A percentile compares a stretch with the other conserved stretches of the same genome.
These are phyloP conservation scores for Wallacemonas sp. DNA, from an alignment of 208 protist genomes.

Conservation along the genomic window DNA sequence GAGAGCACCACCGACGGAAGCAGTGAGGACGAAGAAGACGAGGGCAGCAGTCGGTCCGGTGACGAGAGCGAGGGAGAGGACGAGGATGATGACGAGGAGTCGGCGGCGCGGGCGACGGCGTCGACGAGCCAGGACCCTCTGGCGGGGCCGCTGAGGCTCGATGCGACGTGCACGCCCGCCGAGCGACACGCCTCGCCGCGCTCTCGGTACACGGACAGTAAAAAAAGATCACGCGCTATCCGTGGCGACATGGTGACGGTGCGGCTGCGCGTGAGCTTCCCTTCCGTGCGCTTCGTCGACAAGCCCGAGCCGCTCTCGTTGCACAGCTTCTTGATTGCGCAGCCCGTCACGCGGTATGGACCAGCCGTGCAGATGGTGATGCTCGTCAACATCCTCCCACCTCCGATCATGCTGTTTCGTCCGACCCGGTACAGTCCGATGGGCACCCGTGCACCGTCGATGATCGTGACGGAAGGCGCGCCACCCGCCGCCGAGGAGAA, in stretches of 20 bases:
- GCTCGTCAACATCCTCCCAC: conserved; percentile 6
- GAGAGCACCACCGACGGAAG: not conserved
- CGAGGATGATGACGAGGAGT: not conserved
- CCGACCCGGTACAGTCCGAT: not conserved
- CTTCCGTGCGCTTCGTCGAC: conserved; percentile 16
- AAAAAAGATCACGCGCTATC: too few species aligned
- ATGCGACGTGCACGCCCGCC: too few species aligned
- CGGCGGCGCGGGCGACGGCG: too few species aligned
- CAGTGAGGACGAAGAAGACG: not conserved
- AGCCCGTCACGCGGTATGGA: conserved; percentile 21
- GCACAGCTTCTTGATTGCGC: conserved; percentile 23
- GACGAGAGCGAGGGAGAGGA: too few species aligned
- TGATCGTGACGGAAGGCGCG: too few species aligned
- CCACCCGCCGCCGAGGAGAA: too few species aligned
- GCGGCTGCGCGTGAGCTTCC: conserved; percentile 14
- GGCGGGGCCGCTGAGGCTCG: too few species aligned
- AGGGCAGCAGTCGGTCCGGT: too few species aligned
- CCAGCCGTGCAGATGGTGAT: conserved; percentile 18
- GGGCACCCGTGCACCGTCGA: too few species aligned
- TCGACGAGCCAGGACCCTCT: too few species aligned
- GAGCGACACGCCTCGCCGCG: too few species aligned
- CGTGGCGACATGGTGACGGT: conserved; percentile 5
- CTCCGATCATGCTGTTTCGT: conserved; percentile 11
- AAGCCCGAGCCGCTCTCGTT: conserved; percentile 18
- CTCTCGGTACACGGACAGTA: too few species aligned